Percentiles rank a stretch among this genome's conserved stretches.
phyloP scores from a whole-genome alignment of 305 asterid species.

The Fraxinus latifolia region DNA sequence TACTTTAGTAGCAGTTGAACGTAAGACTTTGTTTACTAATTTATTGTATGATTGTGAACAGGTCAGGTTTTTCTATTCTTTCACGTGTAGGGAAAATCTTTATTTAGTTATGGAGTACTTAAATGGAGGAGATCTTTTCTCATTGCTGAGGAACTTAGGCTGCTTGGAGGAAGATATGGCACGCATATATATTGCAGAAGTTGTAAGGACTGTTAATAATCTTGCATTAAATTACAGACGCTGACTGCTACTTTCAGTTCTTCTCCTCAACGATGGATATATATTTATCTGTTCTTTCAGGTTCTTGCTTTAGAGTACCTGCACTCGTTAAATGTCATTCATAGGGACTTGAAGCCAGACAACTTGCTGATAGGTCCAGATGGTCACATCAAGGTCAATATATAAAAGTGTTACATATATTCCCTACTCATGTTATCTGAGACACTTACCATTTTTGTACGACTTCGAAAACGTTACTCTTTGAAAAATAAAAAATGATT shows the following conservation, averaged over 20 bases:
- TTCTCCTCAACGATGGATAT: conserved; percentile 17
- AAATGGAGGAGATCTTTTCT: conserved; percentile 98
- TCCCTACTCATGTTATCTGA: conserved; percentile 10
- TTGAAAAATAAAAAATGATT: not conserved
- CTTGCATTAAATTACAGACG: conserved; percentile 20
- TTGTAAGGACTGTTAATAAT: conserved; percentile 57
- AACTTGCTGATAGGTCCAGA: conserved; percentile 94
- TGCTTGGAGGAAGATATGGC: conserved; percentile 98
- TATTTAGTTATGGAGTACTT: conserved; percentile 98
- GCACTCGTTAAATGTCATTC: conserved; percentile 88
- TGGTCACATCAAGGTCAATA: conserved; percentile 96
- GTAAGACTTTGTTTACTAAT: conserved; percentile 39
- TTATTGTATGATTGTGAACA: conserved; percentile 60
- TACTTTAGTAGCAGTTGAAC: conserved; percentile 19
- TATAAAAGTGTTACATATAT: conserved; percentile 23
- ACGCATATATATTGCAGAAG: conserved; percentile 90
- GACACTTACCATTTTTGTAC: not conserved
- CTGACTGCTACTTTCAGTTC: conserved; percentile 23
- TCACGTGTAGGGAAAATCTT: conserved; percentile 99
- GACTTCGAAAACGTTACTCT: not conserved
- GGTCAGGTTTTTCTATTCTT: conserved; percentile 99
- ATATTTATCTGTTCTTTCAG: conserved; percentile 41
- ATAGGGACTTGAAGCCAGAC: conserved; percentile 98
- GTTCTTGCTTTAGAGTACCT: conserved; percentile 96
- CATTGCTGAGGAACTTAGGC: conserved; percentile 82